phyloP scores from a whole-genome alignment of 192 early-diverging fungal species.

The Coemansia sp. region DNA sequence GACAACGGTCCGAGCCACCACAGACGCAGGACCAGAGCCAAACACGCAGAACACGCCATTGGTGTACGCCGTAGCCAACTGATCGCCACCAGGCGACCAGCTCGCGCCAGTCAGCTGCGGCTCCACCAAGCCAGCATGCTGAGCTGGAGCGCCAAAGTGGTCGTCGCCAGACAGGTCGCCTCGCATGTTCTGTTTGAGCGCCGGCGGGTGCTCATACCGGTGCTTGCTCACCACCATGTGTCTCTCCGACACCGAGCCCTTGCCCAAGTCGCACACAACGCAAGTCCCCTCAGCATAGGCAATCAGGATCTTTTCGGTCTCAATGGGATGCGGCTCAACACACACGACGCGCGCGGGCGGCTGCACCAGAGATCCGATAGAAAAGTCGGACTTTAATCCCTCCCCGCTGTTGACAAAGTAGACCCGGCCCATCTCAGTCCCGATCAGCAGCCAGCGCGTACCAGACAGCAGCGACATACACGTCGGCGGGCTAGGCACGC shows the following conservation, averaged over 20 bases:
- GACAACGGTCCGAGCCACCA: constrained; percentile 19
- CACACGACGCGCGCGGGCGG: constrained; percentile 19
- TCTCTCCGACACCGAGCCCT: constrained; percentile 19
- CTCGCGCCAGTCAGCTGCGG: constrained; percentile 20
- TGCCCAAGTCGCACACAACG: constrained; percentile 40
- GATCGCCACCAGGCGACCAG: constrained; percentile 41
- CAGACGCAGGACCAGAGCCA: constrained; percentile 2
- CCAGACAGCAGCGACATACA: constrained; percentile 26
- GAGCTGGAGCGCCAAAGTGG: not conserved
- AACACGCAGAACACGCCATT: constrained; percentile 44
- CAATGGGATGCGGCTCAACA: constrained; percentile 31
- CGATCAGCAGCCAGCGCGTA: constrained; percentile 43
- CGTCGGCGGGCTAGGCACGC: constrained; percentile 31
- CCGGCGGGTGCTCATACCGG: constrained; percentile 16
- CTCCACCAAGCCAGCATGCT: not conserved
- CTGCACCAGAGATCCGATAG: constrained; percentile 22
- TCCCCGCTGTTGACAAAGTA: constrained; percentile 45
- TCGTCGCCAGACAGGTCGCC: not conserved
- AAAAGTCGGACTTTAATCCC: constrained; percentile 45
- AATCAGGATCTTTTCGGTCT: constrained; percentile 41
- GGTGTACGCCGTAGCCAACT: constrained; percentile 21
- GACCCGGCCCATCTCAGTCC: constrained; percentile 39
- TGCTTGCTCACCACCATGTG: constrained; percentile 27
- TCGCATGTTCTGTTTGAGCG: not conserved
- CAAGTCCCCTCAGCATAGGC: constrained; percentile 34